These are phyloP conservation scores for Phytophthora citrophthora DNA, from an alignment of 352 stramenopile genomes.

Conservation along the genomic window DNA sequence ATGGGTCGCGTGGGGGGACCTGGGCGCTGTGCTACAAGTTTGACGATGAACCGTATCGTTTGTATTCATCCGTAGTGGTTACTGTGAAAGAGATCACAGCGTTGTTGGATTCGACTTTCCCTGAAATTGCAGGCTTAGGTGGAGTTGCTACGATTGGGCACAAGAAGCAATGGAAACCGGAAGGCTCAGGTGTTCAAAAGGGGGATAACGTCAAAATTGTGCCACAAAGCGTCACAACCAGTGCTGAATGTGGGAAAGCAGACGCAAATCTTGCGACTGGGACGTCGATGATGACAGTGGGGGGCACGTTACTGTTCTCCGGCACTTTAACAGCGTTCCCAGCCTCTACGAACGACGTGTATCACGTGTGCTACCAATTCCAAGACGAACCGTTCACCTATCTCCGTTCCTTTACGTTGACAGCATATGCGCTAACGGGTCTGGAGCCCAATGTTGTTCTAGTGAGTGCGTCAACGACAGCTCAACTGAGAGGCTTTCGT, in stretches of 20 bases:
- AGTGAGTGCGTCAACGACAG: slow-evolving; percentile 44
- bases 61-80: slow-evolving; percentile 51
- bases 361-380: slow-evolving; percentile 79
- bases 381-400: slow-evolving; percentile 69
- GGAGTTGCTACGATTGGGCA: slow-evolving; percentile 54
- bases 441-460: slow-evolving; percentile 57
- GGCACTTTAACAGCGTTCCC: slow-evolving; percentile 51
- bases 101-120: slow-evolving; percentile 47
- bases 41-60: slow-evolving; percentile 51
- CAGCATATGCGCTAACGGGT: slow-evolving; percentile 50
- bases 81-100: slow-evolving; percentile 60
- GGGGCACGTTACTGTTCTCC: slow-evolving; percentile 35
- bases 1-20: slow-evolving; percentile 41
- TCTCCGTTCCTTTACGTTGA: slow-evolving; percentile 46
- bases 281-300: slow-evolving; percentile 46
- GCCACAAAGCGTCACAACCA: slow-evolving; percentile 46
- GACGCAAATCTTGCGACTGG: slow-evolving; percentile 47
- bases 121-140: slow-evolving; percentile 33
- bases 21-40: slow-evolving; percentile 80
- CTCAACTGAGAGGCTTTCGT: slow-evolving; percentile 59
- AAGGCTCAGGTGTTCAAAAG: slow-evolving; percentile 52
- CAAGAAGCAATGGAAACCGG: slow-evolving; percentile 49
- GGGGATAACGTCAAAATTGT: slow-evolving; percentile 70
- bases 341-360: slow-evolving; percentile 45
- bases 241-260: slow-evolving; percentile 49